Percentiles rank a stretch among this genome's conserved stretches.
Conservation (phyloP, 1,284 basidiomycete genomes). For the Cutaneotrichosporon cutaneum region DNA sequence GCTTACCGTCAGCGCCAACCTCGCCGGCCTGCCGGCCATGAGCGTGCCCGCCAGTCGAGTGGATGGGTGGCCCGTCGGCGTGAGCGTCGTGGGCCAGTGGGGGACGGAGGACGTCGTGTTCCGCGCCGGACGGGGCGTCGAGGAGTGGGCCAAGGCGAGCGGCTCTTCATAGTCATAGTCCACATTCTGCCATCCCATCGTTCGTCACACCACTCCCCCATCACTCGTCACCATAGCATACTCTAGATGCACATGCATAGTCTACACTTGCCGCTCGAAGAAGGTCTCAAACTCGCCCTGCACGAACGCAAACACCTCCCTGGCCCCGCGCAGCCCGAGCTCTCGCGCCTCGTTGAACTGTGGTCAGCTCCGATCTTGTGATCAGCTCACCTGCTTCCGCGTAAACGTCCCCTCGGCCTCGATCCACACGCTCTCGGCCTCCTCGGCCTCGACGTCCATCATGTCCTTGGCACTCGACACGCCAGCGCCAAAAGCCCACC, state of each 20-base stretch:
- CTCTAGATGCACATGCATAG: slow-evolving; percentile 7
- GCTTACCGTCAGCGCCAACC: slow-evolving; percentile 83
- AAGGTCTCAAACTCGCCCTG: slow-evolving; percentile 11
- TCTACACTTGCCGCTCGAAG: slow-evolving; percentile 10
- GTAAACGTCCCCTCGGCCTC: slow-evolving; percentile 52
- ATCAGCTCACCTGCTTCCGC: slow-evolving; percentile 31
- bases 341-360: slow-evolving; percentile 36
- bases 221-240: not conserved
- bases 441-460: slow-evolving; percentile 53
- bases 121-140: slow-evolving; percentile 54
- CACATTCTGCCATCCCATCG: not conserved
- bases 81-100: slow-evolving; percentile 87
- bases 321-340: slow-evolving; percentile 25
- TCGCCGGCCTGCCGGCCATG: slow-evolving; percentile 83
- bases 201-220: not conserved
- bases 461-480: slow-evolving; percentile 46
- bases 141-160: slow-evolving; percentile 28
- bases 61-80: slow-evolving; percentile 80
- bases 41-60: slow-evolving; percentile 64
- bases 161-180: not conserved
- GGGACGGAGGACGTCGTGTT: slow-evolving; percentile 72
- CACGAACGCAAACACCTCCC: slow-evolving; percentile 27
- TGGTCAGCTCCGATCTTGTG: slow-evolving; percentile 11
- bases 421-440: slow-evolving; percentile 54
- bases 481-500: slow-evolving; percentile 52